These are phyloP conservation scores for Coffea canephora DNA, from an alignment of 257 asterid species.

Conservation along the genomic window DNA sequence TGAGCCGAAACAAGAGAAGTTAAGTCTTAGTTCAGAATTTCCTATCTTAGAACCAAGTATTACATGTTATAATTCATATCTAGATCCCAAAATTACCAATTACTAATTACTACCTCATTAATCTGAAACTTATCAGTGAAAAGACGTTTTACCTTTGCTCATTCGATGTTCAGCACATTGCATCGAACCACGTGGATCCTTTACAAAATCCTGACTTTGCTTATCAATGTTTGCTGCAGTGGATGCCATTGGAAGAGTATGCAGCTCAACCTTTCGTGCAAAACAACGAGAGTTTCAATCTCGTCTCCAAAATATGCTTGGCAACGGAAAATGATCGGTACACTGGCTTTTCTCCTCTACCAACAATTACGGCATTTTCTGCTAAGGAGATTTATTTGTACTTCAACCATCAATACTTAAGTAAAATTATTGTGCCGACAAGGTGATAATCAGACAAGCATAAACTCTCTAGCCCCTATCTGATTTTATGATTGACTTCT, in stretches of 20 bases:
- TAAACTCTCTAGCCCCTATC: neutral
- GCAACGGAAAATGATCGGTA: constrained; percentile 3
- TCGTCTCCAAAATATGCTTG: constrained; percentile 13
- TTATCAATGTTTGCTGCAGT: constrained; percentile 3
- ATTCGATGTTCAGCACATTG: neutral
- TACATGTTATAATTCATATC: too few relatives aligned
- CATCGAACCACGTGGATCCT: too few relatives aligned
- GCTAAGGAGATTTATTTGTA: constrained; percentile 26
- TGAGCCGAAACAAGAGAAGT: too few relatives aligned
- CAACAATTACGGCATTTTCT: constrained; percentile 21
- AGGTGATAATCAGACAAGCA: too few relatives aligned
- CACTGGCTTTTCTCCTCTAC: constrained; percentile 17
- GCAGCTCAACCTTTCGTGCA: constrained; percentile 20
- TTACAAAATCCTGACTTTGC: neutral
- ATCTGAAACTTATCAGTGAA: neutral
- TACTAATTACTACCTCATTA: neutral
- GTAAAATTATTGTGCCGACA: neutral
- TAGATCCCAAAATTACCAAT: too few relatives aligned
- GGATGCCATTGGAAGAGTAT: constrained; percentile 26
- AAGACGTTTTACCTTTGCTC: neutral
- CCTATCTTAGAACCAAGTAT: too few relatives aligned
- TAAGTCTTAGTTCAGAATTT: too few relatives aligned
- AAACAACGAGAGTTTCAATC: constrained; percentile 12
- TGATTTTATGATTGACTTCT: neutral
- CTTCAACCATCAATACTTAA: constrained; percentile 1